phyloP scores from a whole-genome alignment of 2,329 filamentous ascomycete species.

The Xylaria sp. region DNA sequence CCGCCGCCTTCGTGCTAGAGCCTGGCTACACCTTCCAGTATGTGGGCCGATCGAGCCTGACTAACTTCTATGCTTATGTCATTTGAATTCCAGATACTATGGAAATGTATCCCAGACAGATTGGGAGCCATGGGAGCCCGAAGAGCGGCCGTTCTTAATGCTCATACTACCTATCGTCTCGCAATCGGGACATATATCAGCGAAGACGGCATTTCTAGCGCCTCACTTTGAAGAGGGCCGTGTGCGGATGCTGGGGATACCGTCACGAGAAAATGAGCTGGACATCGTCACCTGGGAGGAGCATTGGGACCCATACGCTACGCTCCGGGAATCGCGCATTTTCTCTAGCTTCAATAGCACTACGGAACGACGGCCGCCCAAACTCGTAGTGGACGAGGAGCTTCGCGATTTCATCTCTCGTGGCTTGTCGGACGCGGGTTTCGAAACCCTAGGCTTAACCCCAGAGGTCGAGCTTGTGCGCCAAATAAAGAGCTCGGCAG shows the following conservation, averaged over 20 bases:
- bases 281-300: slow-evolving; percentile 67
- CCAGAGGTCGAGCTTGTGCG: slow-evolving; percentile 62
- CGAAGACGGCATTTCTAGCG: slow-evolving; percentile 63
- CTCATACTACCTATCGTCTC: slow-evolving; percentile 56
- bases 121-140: slow-evolving; percentile 70
- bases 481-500: slow-evolving; percentile 61
- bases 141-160: slow-evolving; percentile 69
- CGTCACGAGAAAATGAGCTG: slow-evolving; percentile 54
- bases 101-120: slow-evolving; percentile 65
- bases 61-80: background rate
- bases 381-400: slow-evolving; percentile 69
- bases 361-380: slow-evolving; percentile 34
- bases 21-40: slow-evolving; percentile 68
- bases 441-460: slow-evolving; percentile 60
- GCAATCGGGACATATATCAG: slow-evolving; percentile 49
- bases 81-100: slow-evolving; percentile 52
- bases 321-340: slow-evolving; percentile 53
- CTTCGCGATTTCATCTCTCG: slow-evolving; percentile 68
- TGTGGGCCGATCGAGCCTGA: background rate
- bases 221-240: slow-evolving; percentile 67
- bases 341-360: slow-evolving; percentile 36
- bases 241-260: slow-evolving; percentile 64
- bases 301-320: slow-evolving; percentile 67
- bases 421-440: slow-evolving; percentile 58
- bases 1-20: slow-evolving; percentile 66